These are phyloP conservation scores for Dillenia turbinata DNA, from an alignment of 164 flowering plant species.

Conservation along the genomic window DNA sequence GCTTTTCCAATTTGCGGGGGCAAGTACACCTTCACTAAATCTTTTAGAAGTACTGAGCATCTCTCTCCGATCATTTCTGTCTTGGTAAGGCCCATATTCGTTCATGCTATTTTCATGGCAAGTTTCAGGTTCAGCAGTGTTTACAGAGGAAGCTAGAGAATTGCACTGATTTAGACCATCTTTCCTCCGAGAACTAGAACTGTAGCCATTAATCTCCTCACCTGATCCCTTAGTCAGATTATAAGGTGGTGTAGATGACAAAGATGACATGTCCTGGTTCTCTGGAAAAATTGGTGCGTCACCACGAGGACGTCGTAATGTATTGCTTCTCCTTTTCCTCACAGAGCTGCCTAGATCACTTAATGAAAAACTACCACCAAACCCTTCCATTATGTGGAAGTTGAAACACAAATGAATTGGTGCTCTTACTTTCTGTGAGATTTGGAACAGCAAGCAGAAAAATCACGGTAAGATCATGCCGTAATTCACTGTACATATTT, in stretches of 20 bases:
- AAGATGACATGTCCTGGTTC: conserved; percentile 25
- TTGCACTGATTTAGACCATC: conserved; percentile 49
- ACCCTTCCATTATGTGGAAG: conserved; percentile 35
- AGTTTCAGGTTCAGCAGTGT: conserved; percentile 30
- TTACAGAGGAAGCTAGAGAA: conserved; percentile 22
- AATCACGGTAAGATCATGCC: too few species aligned
- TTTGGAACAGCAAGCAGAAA: too few species aligned
- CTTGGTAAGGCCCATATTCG: conserved; percentile 22
- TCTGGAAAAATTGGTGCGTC: conserved; percentile 28
- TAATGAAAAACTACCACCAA: conserved; percentile 17
- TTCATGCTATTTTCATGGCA: conserved; percentile 19
- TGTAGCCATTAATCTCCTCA: conserved; percentile 41
- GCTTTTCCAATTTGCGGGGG: conserved; percentile 60
- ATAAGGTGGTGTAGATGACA: conserved; percentile 46
- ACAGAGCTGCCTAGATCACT: conserved; percentile 24
- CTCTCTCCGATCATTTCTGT: conserved; percentile 13
- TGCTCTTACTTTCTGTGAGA: background rate
- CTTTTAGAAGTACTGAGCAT: conserved; percentile 29
- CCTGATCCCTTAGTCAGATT: conserved; percentile 49
- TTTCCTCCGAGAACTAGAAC: conserved; percentile 31
- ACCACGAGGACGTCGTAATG: conserved; percentile 40
- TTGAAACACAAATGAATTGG: background rate
- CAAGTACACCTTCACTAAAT: conserved; percentile 55
- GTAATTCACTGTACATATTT: too few species aligned
- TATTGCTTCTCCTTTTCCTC: conserved; percentile 45